These are phyloP conservation scores for Casaregolazyma lundiana DNA, from an alignment of 1,139 yeast species.

Conservation along the genomic window DNA sequence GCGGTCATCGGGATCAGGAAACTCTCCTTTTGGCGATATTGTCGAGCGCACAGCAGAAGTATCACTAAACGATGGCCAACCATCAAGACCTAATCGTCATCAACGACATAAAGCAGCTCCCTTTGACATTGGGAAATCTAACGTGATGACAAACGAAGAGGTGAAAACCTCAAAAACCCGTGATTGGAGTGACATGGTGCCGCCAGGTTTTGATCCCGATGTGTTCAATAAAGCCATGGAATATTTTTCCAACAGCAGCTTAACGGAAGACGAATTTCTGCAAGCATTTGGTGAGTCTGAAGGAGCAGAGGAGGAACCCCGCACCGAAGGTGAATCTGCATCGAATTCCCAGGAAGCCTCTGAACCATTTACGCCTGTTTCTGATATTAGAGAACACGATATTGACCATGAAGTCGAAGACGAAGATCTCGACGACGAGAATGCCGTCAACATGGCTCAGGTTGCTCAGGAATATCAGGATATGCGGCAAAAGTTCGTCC, in stretches of 20 bases:
- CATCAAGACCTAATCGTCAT: background rate
- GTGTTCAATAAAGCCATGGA: conserved; percentile 25
- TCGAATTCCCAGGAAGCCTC: background rate
- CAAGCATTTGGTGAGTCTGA: conserved; percentile 22
- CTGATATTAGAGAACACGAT: conserved; percentile 20
- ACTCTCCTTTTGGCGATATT: conserved; percentile 18
- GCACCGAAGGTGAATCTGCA: background rate
- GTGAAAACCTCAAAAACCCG: background rate
- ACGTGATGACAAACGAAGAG: background rate
- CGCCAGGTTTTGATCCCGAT: conserved; percentile 14
- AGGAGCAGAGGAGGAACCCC: conserved; percentile 4
- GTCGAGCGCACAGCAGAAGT: conserved; percentile 9
- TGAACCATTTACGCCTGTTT: background rate
- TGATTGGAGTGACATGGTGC: conserved; percentile 2
- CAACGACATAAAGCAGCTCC: background rate
- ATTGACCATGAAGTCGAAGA: conserved; percentile 9
- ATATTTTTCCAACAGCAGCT: conserved; percentile 28
- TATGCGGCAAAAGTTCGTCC: conserved; percentile 50
- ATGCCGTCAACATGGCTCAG: conserved; percentile 29
- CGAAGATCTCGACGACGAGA: conserved; percentile 19
- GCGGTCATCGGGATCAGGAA: too few species aligned
- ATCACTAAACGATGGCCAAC: background rate
- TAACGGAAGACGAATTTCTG: conserved; percentile 35
- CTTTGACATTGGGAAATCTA: conserved; percentile 4
- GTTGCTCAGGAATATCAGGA: conserved; percentile 54